These are phyloP conservation scores for Corinectria fuckeliana DNA, from an alignment of 2,329 filamentous ascomycete genomes.

Conservation along the genomic window DNA sequence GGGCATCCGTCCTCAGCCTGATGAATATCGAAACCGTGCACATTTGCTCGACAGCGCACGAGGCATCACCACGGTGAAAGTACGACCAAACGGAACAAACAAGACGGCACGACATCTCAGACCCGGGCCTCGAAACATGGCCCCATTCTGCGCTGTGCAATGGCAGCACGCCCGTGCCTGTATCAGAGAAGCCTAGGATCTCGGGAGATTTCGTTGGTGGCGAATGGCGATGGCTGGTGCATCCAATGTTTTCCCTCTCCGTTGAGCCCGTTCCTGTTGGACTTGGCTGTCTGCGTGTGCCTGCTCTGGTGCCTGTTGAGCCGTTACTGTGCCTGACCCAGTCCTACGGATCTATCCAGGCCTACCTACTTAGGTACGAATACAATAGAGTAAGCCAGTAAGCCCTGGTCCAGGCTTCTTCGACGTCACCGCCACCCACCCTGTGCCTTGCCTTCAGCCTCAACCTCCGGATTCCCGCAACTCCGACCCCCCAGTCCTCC, in stretches of 20 bases:
- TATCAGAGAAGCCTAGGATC: not conserved
- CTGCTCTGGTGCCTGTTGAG: conserved; percentile 12
- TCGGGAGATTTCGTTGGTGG: not conserved
- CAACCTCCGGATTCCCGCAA: not conserved
- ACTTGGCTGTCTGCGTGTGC: not conserved
- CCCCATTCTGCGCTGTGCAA: not conserved
- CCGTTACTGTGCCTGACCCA: conserved; percentile 9
- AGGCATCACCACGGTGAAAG: too few species aligned
- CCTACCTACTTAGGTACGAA: too few species aligned
- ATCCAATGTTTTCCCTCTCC: not conserved
- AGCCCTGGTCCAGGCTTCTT: not conserved
- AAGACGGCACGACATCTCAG: too few species aligned
- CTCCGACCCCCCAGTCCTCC: conserved; percentile 5
- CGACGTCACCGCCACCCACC: not conserved
- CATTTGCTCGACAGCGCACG: too few species aligned
- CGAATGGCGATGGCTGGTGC: not conserved
- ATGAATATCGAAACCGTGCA: too few species aligned
- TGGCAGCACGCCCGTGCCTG: not conserved
- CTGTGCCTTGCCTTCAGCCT: too few species aligned
- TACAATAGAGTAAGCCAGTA: not conserved
- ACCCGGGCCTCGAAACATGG: not conserved
- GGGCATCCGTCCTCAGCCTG: not conserved
- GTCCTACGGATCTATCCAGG: too few species aligned
- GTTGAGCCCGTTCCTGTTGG: too few species aligned
- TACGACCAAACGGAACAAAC: not conserved